Conservation (phyloP, 148 eudicot species). For the Chenopodium berlandieri region DNA sequence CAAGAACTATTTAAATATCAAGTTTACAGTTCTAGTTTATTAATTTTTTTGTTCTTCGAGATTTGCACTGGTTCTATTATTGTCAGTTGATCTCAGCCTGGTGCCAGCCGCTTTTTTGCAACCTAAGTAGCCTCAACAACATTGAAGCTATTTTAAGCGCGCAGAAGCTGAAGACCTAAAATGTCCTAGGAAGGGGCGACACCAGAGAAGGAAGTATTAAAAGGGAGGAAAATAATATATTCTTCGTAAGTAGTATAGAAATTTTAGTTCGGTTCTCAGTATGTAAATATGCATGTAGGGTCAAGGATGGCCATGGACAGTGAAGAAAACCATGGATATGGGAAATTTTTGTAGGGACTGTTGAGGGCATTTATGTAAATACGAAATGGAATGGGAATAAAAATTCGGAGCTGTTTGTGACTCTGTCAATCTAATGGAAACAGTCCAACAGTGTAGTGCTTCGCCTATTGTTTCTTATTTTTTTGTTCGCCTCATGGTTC, state of each 20-base stretch:
- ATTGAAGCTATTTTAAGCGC: not conserved
- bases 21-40: not conserved
- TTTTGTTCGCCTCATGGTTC: too few relatives aligned
- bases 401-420: not conserved
- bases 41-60: slow-evolving; percentile 1
- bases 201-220: not conserved
- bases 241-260: not conserved
- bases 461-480: too few relatives aligned
- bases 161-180: not conserved
- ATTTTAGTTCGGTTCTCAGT: not conserved
- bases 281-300: slow-evolving; percentile 19
- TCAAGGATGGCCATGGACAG: slow-evolving; percentile 17
- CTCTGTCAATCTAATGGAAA: too few relatives aligned
- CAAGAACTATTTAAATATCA: slow-evolving; percentile 18
- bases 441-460: not conserved
- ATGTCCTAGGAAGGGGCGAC: not conserved
- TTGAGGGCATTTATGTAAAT: slow-evolving; percentile 27
- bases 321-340: slow-evolving; percentile 18
- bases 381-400: slow-evolving; percentile 8
- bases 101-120: not conserved
- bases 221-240: not conserved
- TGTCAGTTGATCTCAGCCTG: slow-evolving; percentile 2
- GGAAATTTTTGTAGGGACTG: slow-evolving; percentile 30
- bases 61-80: slow-evolving; percentile 4
- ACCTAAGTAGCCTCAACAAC: not conserved